phyloP scores from a whole-genome alignment of 805 yeast genomes.

The Wickerhamiella kurtzmanii region DNA sequence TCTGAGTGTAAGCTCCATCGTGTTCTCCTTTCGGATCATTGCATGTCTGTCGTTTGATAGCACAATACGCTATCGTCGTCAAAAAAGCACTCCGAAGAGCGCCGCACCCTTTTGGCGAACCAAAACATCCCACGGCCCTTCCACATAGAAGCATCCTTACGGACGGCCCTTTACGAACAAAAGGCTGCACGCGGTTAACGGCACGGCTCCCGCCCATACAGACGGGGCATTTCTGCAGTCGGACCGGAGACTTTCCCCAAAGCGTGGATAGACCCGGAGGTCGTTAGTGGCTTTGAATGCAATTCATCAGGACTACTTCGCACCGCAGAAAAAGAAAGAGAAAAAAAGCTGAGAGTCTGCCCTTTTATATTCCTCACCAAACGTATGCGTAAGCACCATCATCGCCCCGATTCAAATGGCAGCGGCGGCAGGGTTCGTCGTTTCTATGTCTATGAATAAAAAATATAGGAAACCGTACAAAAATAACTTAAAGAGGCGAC shows the following conservation, averaged over 20 bases:
- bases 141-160: conserved; percentile 2
- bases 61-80: conserved; percentile 16
- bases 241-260: conserved; percentile 28
- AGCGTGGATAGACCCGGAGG: conserved; percentile 17
- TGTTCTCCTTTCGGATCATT: conserved; percentile 15
- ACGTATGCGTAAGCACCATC: neutral
- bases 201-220: conserved; percentile 4
- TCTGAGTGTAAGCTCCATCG: conserved; percentile 25
- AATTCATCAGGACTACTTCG: conserved; percentile 9
- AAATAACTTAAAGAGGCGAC: neutral
- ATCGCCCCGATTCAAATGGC: too few relatives aligned
- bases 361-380: neutral
- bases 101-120: conserved; percentile 7
- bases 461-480: neutral
- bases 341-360: neutral
- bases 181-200: conserved; percentile 2
- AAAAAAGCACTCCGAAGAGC: too few relatives aligned
- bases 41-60: conserved; percentile 23
- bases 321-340: conserved; percentile 12
- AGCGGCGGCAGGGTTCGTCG: too few relatives aligned
- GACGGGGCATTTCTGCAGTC: conserved; percentile 20
- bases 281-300: conserved; percentile 23
- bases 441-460: too few relatives aligned
- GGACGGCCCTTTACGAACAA: conserved; percentile 6
- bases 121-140: conserved; percentile 4